Evolutionary conservation across 106 monocot species (phyloP).

Genomic region (Acanthochlamys bracteata): DNA sequence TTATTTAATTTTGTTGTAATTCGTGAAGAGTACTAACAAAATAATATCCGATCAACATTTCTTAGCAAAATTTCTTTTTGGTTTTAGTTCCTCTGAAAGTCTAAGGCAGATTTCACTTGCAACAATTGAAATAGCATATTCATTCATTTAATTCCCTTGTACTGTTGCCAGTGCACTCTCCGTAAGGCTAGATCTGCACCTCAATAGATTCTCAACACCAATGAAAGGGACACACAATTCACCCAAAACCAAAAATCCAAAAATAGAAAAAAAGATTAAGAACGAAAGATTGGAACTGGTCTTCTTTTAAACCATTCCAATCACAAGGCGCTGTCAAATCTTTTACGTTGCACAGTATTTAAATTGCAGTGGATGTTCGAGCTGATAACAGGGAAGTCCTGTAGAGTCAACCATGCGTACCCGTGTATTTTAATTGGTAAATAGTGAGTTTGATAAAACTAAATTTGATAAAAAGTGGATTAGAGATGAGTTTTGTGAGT

Average conservation of each 20-base stretch:
- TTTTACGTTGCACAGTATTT: neutral
- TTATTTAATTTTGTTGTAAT: too few species aligned
- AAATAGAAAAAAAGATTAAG: neutral
- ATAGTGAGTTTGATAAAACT: too few species aligned
- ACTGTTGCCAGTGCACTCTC: neutral
- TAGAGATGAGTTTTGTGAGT: too few species aligned
- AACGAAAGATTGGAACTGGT: neutral
- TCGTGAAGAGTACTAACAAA: too few species aligned
- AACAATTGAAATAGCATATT: too few species aligned
- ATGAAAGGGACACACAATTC: neutral
- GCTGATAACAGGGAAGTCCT: slow-evolving; percentile 15
- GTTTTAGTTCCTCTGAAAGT: too few species aligned
- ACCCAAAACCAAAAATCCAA: neutral
- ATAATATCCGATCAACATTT: too few species aligned
- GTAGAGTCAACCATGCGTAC: slow-evolving; percentile 13
- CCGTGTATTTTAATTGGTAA: too few species aligned
- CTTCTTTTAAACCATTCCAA: neutral
- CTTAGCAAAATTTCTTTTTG: too few species aligned
- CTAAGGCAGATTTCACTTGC: too few species aligned
- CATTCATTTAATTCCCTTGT: too few species aligned
- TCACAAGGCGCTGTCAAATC: neutral
- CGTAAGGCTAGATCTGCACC: neutral
- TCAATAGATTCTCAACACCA: neutral
- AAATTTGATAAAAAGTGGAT: too few species aligned
- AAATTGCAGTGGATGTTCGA: slow-evolving; percentile 1